These are phyloP conservation scores for Acmispon strigosus DNA, from an alignment of 306 rosid species.

Conservation along the genomic window DNA sequence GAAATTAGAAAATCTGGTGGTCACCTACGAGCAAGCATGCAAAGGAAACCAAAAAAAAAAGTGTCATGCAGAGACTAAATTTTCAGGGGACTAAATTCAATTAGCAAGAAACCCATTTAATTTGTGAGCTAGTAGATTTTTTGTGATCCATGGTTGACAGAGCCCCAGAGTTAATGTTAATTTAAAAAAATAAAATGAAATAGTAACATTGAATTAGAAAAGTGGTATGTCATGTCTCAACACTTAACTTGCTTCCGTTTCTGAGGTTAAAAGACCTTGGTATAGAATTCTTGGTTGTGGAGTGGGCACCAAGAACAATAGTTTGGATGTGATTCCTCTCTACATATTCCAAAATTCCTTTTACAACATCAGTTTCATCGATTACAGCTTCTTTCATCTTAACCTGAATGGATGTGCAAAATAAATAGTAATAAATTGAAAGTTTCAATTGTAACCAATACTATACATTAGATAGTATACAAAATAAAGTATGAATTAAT, in stretches of 20 bases:
- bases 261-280: constrained; percentile 39
- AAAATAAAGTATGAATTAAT: background rate
- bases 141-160: too few species aligned
- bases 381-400: constrained; percentile 62
- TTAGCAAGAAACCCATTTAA: too few species aligned
- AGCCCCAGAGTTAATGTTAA: too few species aligned
- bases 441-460: background rate
- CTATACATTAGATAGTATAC: background rate
- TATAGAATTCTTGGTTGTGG: constrained; percentile 41
- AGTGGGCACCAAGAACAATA: constrained; percentile 55
- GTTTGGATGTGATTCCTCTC: constrained; percentile 37
- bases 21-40: background rate
- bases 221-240: background rate
- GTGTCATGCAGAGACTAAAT: background rate
- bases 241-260: constrained; percentile 28
- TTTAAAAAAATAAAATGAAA: too few species aligned
- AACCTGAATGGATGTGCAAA: constrained; percentile 33
- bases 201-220: background rate
- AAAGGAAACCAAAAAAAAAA: background rate
- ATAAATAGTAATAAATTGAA: background rate
- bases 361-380: constrained; percentile 45
- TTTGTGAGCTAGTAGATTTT: too few species aligned
- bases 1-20: too few species aligned
- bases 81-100: background rate
- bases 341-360: constrained; percentile 54